A percentile compares a stretch with the other conserved stretches of the same genome.
phyloP scores from a whole-genome alignment of 768 basidiomycete species.

The Suillus subaureus region DNA sequence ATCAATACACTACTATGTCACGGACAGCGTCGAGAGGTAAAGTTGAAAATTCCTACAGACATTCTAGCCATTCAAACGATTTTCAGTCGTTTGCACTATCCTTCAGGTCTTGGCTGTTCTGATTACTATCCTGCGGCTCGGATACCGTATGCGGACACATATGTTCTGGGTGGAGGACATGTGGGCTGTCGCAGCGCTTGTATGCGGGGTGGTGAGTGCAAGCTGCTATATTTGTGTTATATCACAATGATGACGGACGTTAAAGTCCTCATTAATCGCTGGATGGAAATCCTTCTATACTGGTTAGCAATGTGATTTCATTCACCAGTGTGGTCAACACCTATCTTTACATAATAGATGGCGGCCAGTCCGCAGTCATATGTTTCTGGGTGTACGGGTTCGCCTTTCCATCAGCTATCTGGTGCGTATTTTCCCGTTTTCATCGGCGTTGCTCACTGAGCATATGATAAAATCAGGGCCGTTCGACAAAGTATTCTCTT shows the following conservation, averaged over 20 bases:
- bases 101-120: conserved; percentile 12
- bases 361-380: neutral
- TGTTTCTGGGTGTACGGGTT: conserved; percentile 18
- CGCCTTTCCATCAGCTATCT: conserved; percentile 15
- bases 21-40: neutral
- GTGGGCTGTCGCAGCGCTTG: conserved; percentile 20
- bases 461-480: conserved; percentile 12
- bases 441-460: neutral
- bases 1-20: neutral
- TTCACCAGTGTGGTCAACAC: neutral
- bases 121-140: conserved; percentile 19
- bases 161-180: conserved; percentile 26
- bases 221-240: neutral
- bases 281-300: conserved; percentile 10
- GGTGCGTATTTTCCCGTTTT: conserved; percentile 14
- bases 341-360: neutral
- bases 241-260: neutral
- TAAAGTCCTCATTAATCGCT: neutral
- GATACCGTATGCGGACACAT: conserved; percentile 21
- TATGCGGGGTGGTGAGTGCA: conserved; percentile 13
- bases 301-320: conserved; percentile 7
- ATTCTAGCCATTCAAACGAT: neutral
- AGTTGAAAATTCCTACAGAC: neutral
- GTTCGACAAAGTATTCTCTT: conserved; percentile 23
- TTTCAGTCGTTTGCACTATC: conserved; percentile 13